Conservation (phyloP, 2,329 filamentous ascomycete genomes). For the Diaporthe ilicicola region DNA sequence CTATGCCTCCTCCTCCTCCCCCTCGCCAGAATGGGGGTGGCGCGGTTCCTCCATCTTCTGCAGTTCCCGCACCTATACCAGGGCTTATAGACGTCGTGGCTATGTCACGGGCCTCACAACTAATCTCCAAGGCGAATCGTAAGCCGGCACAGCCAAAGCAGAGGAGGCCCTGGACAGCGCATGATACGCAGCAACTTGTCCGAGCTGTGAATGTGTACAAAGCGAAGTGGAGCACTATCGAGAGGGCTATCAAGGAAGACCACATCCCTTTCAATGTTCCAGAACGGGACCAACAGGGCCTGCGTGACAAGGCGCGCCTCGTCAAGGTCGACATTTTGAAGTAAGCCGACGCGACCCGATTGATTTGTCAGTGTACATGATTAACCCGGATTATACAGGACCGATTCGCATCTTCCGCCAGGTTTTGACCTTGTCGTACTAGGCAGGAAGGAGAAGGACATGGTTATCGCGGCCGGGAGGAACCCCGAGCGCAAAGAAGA, state of each 20-base stretch:
- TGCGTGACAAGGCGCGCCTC: slow-evolving; percentile 66
- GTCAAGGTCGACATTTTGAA: slow-evolving; percentile 62
- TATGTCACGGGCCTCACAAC: slow-evolving; percentile 38
- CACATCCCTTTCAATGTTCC: slow-evolving; percentile 48
- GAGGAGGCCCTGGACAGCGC: slow-evolving; percentile 51
- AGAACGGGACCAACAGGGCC: slow-evolving; percentile 61
- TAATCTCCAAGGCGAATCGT: slow-evolving; percentile 40
- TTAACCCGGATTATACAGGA: slow-evolving; percentile 37
- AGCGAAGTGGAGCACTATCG: slow-evolving; percentile 51
- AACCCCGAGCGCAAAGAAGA: slow-evolving; percentile 59
- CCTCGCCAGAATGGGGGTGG: slow-evolving; percentile 11
- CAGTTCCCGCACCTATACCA: not conserved
- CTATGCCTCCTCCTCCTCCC: slow-evolving; percentile 28
- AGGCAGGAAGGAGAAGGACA: slow-evolving; percentile 57
- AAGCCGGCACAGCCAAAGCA: slow-evolving; percentile 44
- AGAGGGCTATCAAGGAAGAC: slow-evolving; percentile 41
- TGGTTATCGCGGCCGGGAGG: slow-evolving; percentile 51
- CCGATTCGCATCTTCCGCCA: slow-evolving; percentile 53
- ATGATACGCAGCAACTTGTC: slow-evolving; percentile 53
- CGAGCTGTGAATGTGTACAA: slow-evolving; percentile 48
- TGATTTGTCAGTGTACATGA: not conserved
- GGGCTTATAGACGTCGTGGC: slow-evolving; percentile 38
- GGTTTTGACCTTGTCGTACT: slow-evolving; percentile 61
- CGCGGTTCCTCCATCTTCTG: not conserved
- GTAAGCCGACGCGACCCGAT: slow-evolving; percentile 38